Base-by-base conservation (phyloP, 352 stramenopile species). In the Globisporangium abappressorium region DNA sequence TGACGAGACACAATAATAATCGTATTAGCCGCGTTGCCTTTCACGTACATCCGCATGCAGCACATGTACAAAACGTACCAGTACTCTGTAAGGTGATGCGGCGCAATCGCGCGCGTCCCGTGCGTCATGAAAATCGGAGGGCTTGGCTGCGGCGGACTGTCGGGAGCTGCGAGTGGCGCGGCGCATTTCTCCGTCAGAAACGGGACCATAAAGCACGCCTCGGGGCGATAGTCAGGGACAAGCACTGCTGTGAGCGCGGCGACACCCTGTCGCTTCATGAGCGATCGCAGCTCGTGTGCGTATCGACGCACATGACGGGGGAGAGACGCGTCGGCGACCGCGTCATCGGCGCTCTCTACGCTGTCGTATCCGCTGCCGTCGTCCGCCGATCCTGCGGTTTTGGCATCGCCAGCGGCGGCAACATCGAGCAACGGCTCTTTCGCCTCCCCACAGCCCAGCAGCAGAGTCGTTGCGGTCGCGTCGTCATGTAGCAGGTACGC, bases 51-150 rank as follows among this genome's bases (percentile, higher is more conserved):
- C 15, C 22, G 5, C 68, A 34, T 36, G 9, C 28, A 3, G 7
- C 30, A 30, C 41, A 71, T n/a, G 11, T 18, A 36, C 2, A 46
- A 11, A 8, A 41, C 77, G 26, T 72, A 92, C 85, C 84, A 93
- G 68, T 92, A 92, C 61, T 96, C 88, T 6, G 78, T 63, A 14
- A 96, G 73, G 2, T 93, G 61, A 70, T 90, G 85, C 12, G 88
- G 82, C 1, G 73, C 82, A 18, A 96, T 82, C 28, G 88, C 85
- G 68, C 85, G 78, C 15, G 88, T 96, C 0, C 76, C 81, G 58
- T 94, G 86, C n/a, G 86, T 93, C 77, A 93, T 80, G 24, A 91
- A 72, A 26, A 95, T 72, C 18, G 72, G 67, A 30, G 84, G 62
- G 5, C 55, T 24, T 24, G 64, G 66, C 24, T 66, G 69, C 54